Percentiles rank a stretch among this genome's conserved stretches.
These are phyloP conservation scores for Phytophthora capsici DNA, from an alignment of 352 stramenopile genomes.

Conservation along the genomic window DNA sequence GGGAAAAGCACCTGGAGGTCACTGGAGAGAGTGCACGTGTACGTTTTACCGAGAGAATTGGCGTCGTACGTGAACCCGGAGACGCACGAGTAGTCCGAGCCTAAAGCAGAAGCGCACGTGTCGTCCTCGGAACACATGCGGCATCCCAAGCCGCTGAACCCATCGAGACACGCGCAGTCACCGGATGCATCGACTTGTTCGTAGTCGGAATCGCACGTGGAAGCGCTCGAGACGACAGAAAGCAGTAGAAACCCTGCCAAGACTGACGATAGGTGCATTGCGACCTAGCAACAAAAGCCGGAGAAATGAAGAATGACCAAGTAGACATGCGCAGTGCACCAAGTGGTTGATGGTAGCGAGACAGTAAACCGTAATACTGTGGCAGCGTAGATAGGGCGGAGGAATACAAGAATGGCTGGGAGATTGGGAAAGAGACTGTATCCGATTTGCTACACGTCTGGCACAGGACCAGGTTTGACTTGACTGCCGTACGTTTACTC, in stretches of 20 bases:
- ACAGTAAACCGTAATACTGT: too few relatives aligned
- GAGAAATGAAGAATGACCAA: constrained; percentile 8
- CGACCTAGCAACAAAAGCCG: background rate
- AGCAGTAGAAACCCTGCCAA: background rate
- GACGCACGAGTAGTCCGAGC: constrained; percentile 47
- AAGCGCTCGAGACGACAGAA: too few relatives aligned
- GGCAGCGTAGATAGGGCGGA: constrained; percentile 2
- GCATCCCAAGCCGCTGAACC: constrained; percentile 69
- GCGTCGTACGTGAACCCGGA: constrained; percentile 56
- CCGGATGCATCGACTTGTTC: constrained; percentile 51
- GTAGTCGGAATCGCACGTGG: constrained; percentile 59
- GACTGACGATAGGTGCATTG: background rate
- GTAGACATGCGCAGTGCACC: constrained; percentile 1
- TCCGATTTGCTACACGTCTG: constrained; percentile 13
- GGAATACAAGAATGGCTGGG: constrained; percentile 21
- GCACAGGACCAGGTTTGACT: background rate
- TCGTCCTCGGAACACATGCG: constrained; percentile 49
- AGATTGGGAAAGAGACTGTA: constrained; percentile 11
- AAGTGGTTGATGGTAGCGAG: background rate
- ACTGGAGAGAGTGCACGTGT: constrained; percentile 60
- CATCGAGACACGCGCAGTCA: constrained; percentile 55
- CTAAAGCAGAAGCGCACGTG: constrained; percentile 39
- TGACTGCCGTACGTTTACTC: background rate
- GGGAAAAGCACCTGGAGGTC: constrained; percentile 63
- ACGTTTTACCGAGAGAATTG: constrained; percentile 57